A percentile compares a stretch with the other conserved stretches of the same genome.
Conservation (phyloP, 1,139 yeast genomes). For the Magnusiomyces tetraspermus region DNA sequence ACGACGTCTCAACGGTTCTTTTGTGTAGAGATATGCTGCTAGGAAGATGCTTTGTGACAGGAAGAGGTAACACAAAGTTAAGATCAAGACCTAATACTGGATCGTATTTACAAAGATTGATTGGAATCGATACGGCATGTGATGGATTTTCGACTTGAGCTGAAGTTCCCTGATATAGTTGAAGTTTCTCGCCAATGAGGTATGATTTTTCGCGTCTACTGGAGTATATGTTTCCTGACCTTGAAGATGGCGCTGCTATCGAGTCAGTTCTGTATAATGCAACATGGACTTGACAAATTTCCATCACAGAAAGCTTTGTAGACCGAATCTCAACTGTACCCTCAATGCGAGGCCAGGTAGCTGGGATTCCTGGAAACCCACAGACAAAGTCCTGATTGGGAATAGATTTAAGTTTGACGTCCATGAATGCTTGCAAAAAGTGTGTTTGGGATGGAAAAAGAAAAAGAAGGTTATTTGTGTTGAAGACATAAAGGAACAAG, state of each 20-base stretch:
- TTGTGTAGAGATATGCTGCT: constrained; percentile 32
- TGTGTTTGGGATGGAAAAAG: neutral
- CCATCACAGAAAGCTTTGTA: constrained; percentile 22
- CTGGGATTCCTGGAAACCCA: constrained; percentile 37
- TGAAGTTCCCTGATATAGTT: constrained; percentile 25
- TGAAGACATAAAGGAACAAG: no score
- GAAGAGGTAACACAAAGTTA: constrained; percentile 33
- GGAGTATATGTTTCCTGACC: constrained; percentile 27
- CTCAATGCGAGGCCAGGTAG: constrained; percentile 36
- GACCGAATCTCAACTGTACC: constrained; percentile 34
- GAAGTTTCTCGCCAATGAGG: constrained; percentile 29
- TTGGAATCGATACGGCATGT: neutral
- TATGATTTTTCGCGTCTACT: constrained; percentile 32
- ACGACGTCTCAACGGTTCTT: constrained; percentile 28
- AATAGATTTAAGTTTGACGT: constrained; percentile 31
- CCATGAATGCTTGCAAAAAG: constrained; percentile 20
- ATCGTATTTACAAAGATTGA: constrained; percentile 15
- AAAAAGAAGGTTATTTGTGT: no score
- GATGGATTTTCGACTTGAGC: constrained; percentile 10
- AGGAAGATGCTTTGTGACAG: constrained; percentile 30
- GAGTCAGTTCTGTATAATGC: constrained; percentile 36
- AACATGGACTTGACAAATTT: constrained; percentile 26
- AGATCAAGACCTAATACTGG: constrained; percentile 32
- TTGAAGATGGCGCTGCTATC: constrained; percentile 28
- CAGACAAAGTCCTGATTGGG: constrained; percentile 36